Evolutionary conservation across 2,329 filamentous ascomycete species (phyloP).

Genomic region (Cladophialophora bantiana): DNA sequence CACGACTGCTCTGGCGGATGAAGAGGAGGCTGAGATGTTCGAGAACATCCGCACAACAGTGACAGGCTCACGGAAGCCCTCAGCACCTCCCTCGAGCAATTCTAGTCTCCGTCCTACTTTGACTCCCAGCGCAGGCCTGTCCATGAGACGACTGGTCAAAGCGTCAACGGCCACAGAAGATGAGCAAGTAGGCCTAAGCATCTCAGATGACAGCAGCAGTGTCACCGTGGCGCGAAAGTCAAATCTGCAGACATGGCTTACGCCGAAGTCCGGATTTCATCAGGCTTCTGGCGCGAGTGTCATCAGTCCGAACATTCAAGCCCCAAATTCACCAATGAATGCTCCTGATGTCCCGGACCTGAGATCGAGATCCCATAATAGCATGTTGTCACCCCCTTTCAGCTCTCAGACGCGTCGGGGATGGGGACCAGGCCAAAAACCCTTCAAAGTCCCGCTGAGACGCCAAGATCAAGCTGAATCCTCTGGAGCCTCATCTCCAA

Average conservation of each 20-base stretch:
- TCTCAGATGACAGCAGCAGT: not conserved
- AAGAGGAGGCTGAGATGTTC: not conserved
- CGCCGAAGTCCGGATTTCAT: slow-evolving; percentile 11
- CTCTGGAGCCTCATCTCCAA: not conserved
- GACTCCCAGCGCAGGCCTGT: slow-evolving; percentile 36
- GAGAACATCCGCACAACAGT: not conserved
- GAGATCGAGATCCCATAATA: not conserved
- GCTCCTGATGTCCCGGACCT: not conserved
- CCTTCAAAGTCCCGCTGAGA: slow-evolving; percentile 27
- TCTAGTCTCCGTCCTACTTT: slow-evolving; percentile 6
- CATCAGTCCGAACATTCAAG: not conserved
- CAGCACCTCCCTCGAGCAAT: slow-evolving; percentile 20
- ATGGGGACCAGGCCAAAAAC: slow-evolving; percentile 25
- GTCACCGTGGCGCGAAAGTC: not conserved
- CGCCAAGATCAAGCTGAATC: slow-evolving; percentile 23
- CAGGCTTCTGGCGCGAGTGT: too few relatives aligned
- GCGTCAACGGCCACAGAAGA: not conserved
- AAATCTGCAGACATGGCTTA: slow-evolving; percentile 26
- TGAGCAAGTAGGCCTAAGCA: not conserved
- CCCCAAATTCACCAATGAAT: not conserved
- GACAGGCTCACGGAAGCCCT: not conserved
- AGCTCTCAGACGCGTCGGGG: slow-evolving; percentile 29
- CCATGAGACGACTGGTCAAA: slow-evolving; percentile 21
- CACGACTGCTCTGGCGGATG: not conserved
- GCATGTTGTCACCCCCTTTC: not conserved